Base-by-base conservation (phyloP, 345 rosid species). In the Noccaea caerulescens region DNA sequence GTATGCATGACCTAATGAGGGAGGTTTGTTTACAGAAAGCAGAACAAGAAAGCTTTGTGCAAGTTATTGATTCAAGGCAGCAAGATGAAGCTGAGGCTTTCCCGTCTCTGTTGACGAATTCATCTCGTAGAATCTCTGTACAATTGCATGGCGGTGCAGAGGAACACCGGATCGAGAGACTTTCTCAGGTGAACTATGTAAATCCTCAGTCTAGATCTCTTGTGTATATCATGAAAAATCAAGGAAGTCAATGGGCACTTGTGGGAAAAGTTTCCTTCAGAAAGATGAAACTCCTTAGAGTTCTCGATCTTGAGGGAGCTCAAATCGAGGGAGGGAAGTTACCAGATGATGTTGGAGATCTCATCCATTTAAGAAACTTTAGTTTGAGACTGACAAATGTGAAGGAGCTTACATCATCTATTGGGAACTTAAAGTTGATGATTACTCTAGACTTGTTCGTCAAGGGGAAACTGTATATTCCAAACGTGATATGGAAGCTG, bases 261-360 rank as follows among this genome's bases (percentile, higher is more conserved):
- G 63, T 52, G 14, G 79, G 72, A 5, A 53, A 33, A 45, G 81
- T 49, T 72, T 60, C 75, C 57, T 71, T 69, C 23, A 53, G 51
- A 16, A 65, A 59, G 46, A 74, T 72, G 57, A 78, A 71, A 61
- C 47, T 76, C 33, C 78, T 85, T 7, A 72, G 83, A 68, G 68
- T 83, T 66, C 13, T 82, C 3, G 76, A 82, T 44, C 66, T 83
- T 0, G 84, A 78, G 23, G 76, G 77, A 41, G 63, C 76, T 62
- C 68, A 58, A 13, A 6, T 34, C 8, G 2, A 3, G 6, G 58
- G 25, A 49, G 82, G 81, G 25, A 76, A 61, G 36, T 47, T 82
- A 4, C 82, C 78, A 0, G 52, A 66, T 27, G 81, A 47, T 2
- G 50, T 83, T 7, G 80, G 83, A 7, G 69, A 72, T n/a, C 78